Percentiles rank a stretch among this genome's conserved stretches.
phyloP scores from a whole-genome alignment of 495 filamentous ascomycete species.

The Aspergillus avenaceus region DNA sequence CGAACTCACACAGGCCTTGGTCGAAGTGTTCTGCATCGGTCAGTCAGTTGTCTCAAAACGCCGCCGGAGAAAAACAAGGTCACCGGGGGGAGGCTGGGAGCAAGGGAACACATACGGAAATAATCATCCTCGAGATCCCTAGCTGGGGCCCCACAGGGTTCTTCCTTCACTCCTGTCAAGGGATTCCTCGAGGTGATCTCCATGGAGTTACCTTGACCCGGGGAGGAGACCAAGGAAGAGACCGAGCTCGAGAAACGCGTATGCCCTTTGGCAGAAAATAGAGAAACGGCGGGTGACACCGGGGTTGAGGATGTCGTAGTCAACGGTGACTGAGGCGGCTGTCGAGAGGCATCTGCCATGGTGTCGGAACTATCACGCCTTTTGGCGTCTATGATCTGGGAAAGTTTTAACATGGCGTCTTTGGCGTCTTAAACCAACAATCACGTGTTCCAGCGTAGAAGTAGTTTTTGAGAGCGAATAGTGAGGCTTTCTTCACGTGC shows the following conservation, averaged over 20 bases:
- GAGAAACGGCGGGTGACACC: slow-evolving; percentile 40
- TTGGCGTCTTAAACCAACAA: slow-evolving; percentile 3
- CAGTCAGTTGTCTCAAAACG: slow-evolving; percentile 2
- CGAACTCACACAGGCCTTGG: slow-evolving; percentile 21
- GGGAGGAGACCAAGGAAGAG: slow-evolving; percentile 56
- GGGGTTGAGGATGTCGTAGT: slow-evolving; percentile 37
- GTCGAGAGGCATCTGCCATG: slow-evolving; percentile 17
- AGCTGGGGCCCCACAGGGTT: slow-evolving; percentile 39
- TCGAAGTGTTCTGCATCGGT: slow-evolving; percentile 37
- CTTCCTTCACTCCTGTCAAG: slow-evolving; percentile 52
- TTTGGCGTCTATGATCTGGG: slow-evolving; percentile 24
- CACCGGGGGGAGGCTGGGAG: slow-evolving; percentile 10
- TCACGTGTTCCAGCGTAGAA: not conserved
- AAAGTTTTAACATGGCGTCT: slow-evolving; percentile 23
- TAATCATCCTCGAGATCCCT: slow-evolving; percentile 42
- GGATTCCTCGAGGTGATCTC: slow-evolving; percentile 44
- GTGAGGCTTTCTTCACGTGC: slow-evolving; percentile 16
- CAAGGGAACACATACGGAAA: slow-evolving; percentile 35
- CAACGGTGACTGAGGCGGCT: slow-evolving; percentile 27
- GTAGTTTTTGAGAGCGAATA: not conserved
- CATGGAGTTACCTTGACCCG: slow-evolving; percentile 46
- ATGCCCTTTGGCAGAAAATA: slow-evolving; percentile 39
- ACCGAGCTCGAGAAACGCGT: slow-evolving; percentile 52
- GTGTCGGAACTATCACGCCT: slow-evolving; percentile 26
- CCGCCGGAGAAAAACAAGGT: slow-evolving; percentile 5